A percentile compares a stretch with the other conserved stretches of the same genome.
Evolutionary conservation across 2,329 filamentous ascomycete species (phyloP).

Genomic region (Sporothrix pseudoabietina): DNA sequence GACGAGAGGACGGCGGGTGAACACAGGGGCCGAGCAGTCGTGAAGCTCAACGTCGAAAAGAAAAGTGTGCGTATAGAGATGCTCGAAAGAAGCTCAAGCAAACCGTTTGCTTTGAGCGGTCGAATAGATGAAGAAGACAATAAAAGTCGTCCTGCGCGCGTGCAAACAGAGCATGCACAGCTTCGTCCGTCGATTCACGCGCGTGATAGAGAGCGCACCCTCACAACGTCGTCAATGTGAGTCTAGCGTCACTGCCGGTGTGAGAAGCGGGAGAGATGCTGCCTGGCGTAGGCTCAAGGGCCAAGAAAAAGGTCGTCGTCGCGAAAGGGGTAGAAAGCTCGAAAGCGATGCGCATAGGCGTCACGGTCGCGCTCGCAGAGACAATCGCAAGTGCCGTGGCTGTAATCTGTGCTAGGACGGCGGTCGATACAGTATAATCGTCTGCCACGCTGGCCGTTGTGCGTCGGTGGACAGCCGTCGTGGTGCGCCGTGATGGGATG

Average conservation of each 20-base stretch:
- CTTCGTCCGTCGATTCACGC: not conserved
- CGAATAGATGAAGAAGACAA: not conserved
- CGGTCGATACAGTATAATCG: not conserved
- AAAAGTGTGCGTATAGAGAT: not conserved
- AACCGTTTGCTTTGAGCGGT: not conserved
- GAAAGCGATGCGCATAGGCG: not conserved
- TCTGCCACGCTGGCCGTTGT: not conserved
- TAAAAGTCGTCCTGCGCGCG: not conserved
- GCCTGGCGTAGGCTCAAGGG: not conserved
- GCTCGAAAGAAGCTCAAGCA: not conserved
- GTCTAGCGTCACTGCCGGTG: too few species aligned
- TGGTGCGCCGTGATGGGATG: not conserved
- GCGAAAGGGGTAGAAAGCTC: constrained; percentile 7
- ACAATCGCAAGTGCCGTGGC: not conserved
- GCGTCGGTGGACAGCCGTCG: not conserved
- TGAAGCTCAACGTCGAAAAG: not conserved
- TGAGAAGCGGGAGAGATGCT: not conserved
- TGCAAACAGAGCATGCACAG: not conserved
- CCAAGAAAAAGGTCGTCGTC: not conserved
- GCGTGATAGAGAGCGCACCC: not conserved
- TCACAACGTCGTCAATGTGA: not conserved
- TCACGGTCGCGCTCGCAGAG: not conserved
- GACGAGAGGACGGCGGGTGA: not conserved
- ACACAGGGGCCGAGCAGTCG: not conserved
- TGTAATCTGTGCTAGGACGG: not conserved